Evolutionary conservation across 345 rosid species (phyloP), one percentile per base, ranked within the genome.

Genomic region (Aquilaria sinensis): DNA sequence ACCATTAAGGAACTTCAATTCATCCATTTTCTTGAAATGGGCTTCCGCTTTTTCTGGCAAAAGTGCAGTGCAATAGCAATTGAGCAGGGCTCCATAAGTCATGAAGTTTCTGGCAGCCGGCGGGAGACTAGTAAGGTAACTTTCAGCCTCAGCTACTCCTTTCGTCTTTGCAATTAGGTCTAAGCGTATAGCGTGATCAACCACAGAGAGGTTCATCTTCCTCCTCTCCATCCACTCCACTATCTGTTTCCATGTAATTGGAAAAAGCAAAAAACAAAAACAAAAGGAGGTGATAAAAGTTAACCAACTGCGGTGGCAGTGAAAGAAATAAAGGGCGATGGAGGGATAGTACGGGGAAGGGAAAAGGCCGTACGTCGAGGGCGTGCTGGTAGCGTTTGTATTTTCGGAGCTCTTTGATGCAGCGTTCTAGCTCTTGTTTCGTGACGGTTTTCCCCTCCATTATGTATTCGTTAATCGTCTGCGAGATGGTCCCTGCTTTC

Each of bases 171-270:
- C 86, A 9, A 80, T 60, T 56, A 87, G 92, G 76, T 87, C 92
- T 61, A 89, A 37, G 41, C 71, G 77, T 0, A 79, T n/a, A 1
- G 86, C 96, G 56, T 72, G 57, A 41, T 92, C 92, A 0, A 68
- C 47, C 2, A 51, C 33, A 9, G 80, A 67, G 32, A 82, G 69
- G 2, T 57, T 60, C 33, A 89, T 70, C 58, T 83, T 78, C 68
- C 80, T 78, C 72, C 51, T 84, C 82, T 81, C 88, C 97, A 92
- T 87, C 97, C 96, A 89, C 50, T 83, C 84, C 77, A 84, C 70
- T 41, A 87, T 67, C 98, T 91, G 60, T 69, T 67, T 5, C 31
- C 41, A 51, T 60, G 58, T 23, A 41, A 29, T 47, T 9, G 5
- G 31, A 46, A 70, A 62, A 53, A 51, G 2, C 13, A 1, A 58